Conservation (phyloP, 192 early-diverging fungal species). For the Umbelopsis sp. region DNA sequence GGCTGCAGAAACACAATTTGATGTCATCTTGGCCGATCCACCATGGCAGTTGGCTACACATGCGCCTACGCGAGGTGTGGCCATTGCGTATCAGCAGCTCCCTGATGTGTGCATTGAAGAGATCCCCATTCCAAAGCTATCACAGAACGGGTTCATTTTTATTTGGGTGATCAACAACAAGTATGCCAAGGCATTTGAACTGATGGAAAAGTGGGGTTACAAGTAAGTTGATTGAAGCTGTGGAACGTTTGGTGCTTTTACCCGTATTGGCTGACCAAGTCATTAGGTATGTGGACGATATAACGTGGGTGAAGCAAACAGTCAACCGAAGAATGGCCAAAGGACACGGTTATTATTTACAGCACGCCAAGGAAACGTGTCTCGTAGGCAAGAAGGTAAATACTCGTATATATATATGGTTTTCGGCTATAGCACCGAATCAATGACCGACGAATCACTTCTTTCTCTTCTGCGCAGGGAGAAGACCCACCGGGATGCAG, state of each 20-base stretch:
- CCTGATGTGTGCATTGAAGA: constrained; percentile 93
- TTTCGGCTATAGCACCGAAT: too few relatives aligned
- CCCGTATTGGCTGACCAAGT: not conserved
- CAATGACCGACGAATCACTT: not conserved
- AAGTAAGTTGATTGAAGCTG: constrained; percentile 48
- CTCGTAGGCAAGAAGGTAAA: constrained; percentile 88
- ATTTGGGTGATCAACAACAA: constrained; percentile 99
- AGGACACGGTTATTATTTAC: constrained; percentile 96
- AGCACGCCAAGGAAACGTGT: constrained; percentile 98
- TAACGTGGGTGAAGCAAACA: constrained; percentile 97
- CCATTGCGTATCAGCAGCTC: constrained; percentile 94
- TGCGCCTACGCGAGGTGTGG: constrained; percentile 90
- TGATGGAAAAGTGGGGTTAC: constrained; percentile 96
- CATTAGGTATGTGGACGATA: constrained; percentile 85
- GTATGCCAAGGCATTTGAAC: constrained; percentile 91
- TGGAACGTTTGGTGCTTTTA: not conserved
- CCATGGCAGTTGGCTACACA: constrained; percentile 97
- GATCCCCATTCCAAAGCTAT: constrained; percentile 84
- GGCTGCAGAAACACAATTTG: constrained; percentile 84
- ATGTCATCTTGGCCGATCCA: constrained; percentile 93
- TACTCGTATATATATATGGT: not conserved
- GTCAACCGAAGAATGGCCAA: constrained; percentile 97
- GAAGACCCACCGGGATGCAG: constrained; percentile 71
- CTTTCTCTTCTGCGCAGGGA: constrained; percentile 47
- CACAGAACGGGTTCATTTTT: constrained; percentile 90